Percentiles rank a stretch among this genome's conserved stretches.
phyloP scores from a whole-genome alignment of 2,329 filamentous ascomycete species.

The Aspergillus udagawae region DNA sequence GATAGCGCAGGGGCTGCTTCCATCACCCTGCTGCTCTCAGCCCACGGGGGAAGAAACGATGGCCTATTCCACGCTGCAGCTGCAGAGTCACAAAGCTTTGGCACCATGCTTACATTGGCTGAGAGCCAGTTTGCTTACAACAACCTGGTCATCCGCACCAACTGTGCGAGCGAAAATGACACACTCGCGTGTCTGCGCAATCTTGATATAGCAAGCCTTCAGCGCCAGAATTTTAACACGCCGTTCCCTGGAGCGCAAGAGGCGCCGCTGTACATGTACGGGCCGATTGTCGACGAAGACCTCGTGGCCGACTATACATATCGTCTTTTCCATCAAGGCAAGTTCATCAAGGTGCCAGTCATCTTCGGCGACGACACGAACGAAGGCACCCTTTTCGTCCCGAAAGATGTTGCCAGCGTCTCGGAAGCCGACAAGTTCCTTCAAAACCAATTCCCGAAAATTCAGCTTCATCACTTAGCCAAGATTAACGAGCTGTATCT shows the following conservation, averaged over 20 bases:
- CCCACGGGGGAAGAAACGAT: conserved; percentile 47
- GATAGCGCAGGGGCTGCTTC: conserved; percentile 63
- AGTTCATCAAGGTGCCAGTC: conserved; percentile 51
- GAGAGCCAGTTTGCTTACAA: conserved; percentile 52
- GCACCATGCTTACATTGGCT: conserved; percentile 43
- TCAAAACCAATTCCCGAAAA: conserved; percentile 53
- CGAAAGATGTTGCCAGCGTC: conserved; percentile 45
- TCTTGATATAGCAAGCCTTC: conserved; percentile 42
- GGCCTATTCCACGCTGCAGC: conserved; percentile 51
- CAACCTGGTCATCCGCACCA: conserved; percentile 47
- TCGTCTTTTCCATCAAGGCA: conserved; percentile 45
- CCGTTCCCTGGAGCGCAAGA: conserved; percentile 43
- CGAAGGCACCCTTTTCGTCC: conserved; percentile 62
- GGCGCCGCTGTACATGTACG: conserved; percentile 49
- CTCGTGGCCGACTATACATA: conserved; percentile 51
- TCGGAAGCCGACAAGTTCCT: conserved; percentile 54
- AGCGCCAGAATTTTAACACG: conserved; percentile 43
- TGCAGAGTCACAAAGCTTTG: conserved; percentile 53
- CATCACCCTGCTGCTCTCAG: conserved; percentile 60
- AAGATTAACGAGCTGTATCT: conserved; percentile 56
- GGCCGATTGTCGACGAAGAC: conserved; percentile 49
- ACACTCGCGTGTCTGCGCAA: conserved; percentile 49
- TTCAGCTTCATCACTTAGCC: conserved; percentile 50
- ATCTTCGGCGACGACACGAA: conserved; percentile 60
- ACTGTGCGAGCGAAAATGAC: conserved; percentile 38